Evolutionary conservation across 1,284 basidiomycete species (phyloP).

Genomic region (Trichosporon sp.): DNA sequence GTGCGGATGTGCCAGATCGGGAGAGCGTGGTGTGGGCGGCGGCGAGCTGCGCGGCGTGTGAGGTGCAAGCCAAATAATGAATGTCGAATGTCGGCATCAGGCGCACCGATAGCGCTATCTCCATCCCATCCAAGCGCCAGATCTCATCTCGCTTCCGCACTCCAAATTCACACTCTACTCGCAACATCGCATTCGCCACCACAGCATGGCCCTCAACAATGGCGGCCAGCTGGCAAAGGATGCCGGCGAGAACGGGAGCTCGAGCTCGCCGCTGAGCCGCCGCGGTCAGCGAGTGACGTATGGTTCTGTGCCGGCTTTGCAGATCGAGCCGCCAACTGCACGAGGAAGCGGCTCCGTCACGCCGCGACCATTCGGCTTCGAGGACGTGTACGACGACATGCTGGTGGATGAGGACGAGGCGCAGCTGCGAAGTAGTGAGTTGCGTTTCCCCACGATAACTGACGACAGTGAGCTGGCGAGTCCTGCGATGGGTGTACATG

Average conservation of each 20-base stretch:
- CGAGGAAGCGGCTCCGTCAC: background rate
- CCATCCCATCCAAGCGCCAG: too few relatives aligned
- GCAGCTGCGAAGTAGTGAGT: slow-evolving; percentile 6
- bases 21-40: background rate
- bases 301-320: slow-evolving; percentile 9
- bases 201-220: background rate
- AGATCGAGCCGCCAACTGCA: slow-evolving; percentile 6
- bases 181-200: too few relatives aligned
- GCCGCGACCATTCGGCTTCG: background rate
- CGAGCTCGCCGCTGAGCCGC: background rate
- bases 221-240: background rate
- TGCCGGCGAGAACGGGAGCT: background rate
- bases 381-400: slow-evolving; percentile 1
- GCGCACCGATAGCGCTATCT: background rate
- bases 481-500: slow-evolving; percentile 40
- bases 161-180: background rate
- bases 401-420: slow-evolving; percentile 4
- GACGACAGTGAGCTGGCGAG: slow-evolving; percentile 37
- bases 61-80: background rate
- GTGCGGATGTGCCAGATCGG: background rate
- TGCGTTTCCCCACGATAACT: background rate
- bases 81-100: background rate
- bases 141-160: background rate
- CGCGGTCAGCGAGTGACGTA: slow-evolving; percentile 4
- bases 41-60: background rate